Conservation (phyloP, 306 rosid genomes). For the Canavalia gladiata region DNA sequence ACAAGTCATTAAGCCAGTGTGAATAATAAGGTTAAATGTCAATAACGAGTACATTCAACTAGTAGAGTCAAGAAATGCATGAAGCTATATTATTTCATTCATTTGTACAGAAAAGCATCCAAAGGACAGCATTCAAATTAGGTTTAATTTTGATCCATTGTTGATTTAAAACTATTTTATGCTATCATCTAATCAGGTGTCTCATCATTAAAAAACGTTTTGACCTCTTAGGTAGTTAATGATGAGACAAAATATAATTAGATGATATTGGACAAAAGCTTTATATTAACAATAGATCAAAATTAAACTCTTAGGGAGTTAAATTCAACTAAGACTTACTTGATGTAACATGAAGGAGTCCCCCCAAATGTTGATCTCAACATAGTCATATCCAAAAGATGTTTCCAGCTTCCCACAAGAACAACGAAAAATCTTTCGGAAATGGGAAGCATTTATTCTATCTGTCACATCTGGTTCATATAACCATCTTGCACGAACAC, state of each 20-base stretch:
- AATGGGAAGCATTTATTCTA: slow-evolving; percentile 79
- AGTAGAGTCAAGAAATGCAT: slow-evolving; percentile 2
- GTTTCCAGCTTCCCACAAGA: slow-evolving; percentile 82
- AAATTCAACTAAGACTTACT: slow-evolving; percentile 60
- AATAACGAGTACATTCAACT: slow-evolving; percentile 21
- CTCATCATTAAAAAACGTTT: neutral
- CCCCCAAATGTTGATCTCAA: slow-evolving; percentile 88
- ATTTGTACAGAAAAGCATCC: slow-evolving; percentile 14
- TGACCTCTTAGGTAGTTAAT: neutral
- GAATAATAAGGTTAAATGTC: slow-evolving; percentile 19
- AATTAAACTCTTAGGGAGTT: neutral
- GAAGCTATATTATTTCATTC: slow-evolving; percentile 12
- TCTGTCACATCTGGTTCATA: slow-evolving; percentile 86
- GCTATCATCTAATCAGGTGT: neutral
- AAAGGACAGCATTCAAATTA: neutral
- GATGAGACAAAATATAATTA: neutral
- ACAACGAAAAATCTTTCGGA: slow-evolving; percentile 71
- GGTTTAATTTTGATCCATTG: neutral
- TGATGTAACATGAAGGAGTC: slow-evolving; percentile 97
- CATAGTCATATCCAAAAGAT: slow-evolving; percentile 59
- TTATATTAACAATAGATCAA: slow-evolving; percentile 2
- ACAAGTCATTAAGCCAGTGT: slow-evolving; percentile 38
- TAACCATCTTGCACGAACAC: slow-evolving; percentile 78
- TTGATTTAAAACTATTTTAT: neutral
- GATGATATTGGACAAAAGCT: neutral